Evolutionary conservation across 352 stramenopile species (phyloP).

Genomic region (Pythium volutum): DNA sequence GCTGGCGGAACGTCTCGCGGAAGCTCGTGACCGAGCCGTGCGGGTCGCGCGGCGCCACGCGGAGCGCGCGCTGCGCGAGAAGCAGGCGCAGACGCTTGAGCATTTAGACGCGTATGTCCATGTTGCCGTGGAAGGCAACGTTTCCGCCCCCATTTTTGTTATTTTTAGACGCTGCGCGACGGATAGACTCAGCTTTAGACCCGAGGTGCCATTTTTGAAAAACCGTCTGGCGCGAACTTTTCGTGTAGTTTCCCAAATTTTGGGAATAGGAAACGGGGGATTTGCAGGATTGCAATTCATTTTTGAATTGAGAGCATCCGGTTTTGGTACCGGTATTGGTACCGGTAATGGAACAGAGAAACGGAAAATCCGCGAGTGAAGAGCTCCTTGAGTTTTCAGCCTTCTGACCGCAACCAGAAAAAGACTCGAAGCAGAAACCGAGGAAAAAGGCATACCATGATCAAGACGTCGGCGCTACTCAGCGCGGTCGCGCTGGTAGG

Average conservation of each 20-base stretch:
- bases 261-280: background rate
- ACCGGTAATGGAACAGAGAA: constrained; percentile 16
- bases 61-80: background rate
- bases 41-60: background rate
- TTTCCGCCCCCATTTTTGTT: background rate
- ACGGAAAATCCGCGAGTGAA: constrained; percentile 10
- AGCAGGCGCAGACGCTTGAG: background rate
- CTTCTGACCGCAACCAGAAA: background rate
- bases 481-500: constrained; percentile 10
- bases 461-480: constrained; percentile 17
- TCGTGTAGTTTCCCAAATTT: constrained; percentile 1
- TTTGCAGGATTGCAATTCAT: constrained; percentile 13
- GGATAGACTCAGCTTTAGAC: background rate
- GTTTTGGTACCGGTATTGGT: constrained; percentile 12
- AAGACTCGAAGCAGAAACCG: background rate
- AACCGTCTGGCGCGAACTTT: too few relatives aligned
- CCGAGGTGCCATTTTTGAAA: background rate
- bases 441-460: background rate
- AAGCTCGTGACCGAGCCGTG: constrained; percentile 27
- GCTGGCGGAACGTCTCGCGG: constrained; percentile 37
- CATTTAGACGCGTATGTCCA: background rate
- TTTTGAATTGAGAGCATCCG: constrained; percentile 12
- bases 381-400: constrained; percentile 5
- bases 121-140: background rate
- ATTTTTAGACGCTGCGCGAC: constrained; percentile 3